Evolutionary conservation across 371 early-diverging fungal genomes (phyloP), one percentile per base, ranked within the genome.

Genomic region (Saksenaea vasiformis): DNA sequence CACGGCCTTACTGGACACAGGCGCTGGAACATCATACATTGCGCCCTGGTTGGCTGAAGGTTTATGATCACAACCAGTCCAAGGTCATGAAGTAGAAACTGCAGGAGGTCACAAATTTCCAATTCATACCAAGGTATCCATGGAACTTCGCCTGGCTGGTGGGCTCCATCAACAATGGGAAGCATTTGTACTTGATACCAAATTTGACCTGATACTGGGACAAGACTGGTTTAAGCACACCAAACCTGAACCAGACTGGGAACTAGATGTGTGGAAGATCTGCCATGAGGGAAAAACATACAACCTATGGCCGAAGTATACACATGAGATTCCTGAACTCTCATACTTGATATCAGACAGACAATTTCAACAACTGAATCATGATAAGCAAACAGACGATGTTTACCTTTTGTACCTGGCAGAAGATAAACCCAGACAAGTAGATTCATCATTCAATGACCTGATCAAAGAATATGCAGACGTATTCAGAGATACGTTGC

Each of bases 401-500:
- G n/a, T 2, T 2, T 61, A 27, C 36, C 35, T 34, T n/a, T 19
- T 35, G 53, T 26, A 54, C 7, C 14, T 13, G 31, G 27, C 53
- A 15, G 35, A 28, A 14, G 35, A 54, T 24, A 54, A 22, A 27
- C 8, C 2, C 1, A 4, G 9, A 31, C 10, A 8, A 27, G 13
- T n/a, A 9, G 27, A 35, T 15, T 15, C 27, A 27, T 5, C 17
- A 54, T 31, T n/a, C 34, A 34, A 34, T 27, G 34, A 15, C 7
- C 51, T 61, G 8, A 34, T 61, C n/a, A 37, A 56, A 4, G 28
- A 56, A 1, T 62, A 41, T 43, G 15, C 14, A 24, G 35, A 62
- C 36, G 41, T 62, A 9, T 62, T 62, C 62, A 27, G 31, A 26
- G 44, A 62, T 38, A 43, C 14, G 8, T 19, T 62, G 13, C 62